Percentiles rank a stretch among this genome's conserved stretches.
These are phyloP conservation scores for Paragyromitra xinjiangensis DNA, from an alignment of 495 filamentous ascomycete genomes.

Conservation along the genomic window DNA sequence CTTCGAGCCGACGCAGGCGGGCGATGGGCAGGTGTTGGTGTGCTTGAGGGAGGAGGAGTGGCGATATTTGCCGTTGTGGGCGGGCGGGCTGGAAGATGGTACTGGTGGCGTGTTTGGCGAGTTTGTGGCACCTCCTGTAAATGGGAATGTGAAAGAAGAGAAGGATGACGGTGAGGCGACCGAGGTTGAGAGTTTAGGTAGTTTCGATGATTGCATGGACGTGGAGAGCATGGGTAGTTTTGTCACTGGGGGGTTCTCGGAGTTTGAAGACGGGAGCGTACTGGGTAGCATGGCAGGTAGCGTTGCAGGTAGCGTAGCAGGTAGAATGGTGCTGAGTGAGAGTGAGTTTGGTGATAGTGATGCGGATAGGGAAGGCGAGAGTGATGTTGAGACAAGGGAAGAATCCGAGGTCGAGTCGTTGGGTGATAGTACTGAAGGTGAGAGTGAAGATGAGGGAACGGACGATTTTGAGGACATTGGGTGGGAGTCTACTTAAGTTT, in stretches of 20 bases:
- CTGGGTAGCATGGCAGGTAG: background rate
- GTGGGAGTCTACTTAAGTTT: conserved; percentile 37
- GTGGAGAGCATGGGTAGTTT: conserved; percentile 46
- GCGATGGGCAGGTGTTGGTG: conserved; percentile 55
- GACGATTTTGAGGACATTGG: conserved; percentile 40
- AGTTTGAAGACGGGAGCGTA: conserved; percentile 11
- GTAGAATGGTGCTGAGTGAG: conserved; percentile 2
- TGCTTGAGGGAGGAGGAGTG: conserved; percentile 64
- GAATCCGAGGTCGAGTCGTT: conserved; percentile 24
- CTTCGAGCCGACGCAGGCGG: conserved; percentile 26
- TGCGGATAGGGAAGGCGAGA: conserved; percentile 4
- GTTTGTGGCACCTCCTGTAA: background rate
- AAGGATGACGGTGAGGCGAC: conserved; percentile 16
- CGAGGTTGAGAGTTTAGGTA: conserved; percentile 40
- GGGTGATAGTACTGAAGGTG: conserved; percentile 18
- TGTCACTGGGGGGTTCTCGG: conserved; percentile 42
- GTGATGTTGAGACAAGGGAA: conserved; percentile 26
- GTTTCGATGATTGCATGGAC: conserved; percentile 50
- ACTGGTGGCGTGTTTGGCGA: conserved; percentile 62
- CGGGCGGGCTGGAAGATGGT: conserved; percentile 66
- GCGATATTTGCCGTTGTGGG: conserved; percentile 66
- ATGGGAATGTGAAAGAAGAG: background rate
- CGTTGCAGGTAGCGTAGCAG: background rate
- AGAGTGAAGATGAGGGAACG: conserved; percentile 2
- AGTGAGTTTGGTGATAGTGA: conserved; percentile 34